These are phyloP conservation scores for Didymella arachidicola DNA, from an alignment of 2,329 filamentous ascomycete genomes.

Conservation along the genomic window DNA sequence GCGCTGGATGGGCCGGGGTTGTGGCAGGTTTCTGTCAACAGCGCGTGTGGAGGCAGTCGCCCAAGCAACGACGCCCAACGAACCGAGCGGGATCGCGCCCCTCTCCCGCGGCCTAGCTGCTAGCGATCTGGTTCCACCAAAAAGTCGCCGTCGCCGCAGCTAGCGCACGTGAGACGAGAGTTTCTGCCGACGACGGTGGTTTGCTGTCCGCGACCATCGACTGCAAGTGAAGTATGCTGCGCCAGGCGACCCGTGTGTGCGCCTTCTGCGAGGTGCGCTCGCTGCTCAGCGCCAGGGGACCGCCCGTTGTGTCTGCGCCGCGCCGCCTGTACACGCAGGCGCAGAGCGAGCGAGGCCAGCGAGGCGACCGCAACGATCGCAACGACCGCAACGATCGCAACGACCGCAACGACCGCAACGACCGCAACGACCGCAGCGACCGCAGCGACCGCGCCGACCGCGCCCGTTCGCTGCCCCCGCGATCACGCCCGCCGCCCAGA, in stretches of 20 bases:
- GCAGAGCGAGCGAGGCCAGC: slow-evolving; percentile 29
- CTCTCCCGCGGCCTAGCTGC: slow-evolving; percentile 7
- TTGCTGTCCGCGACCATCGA: too few relatives aligned
- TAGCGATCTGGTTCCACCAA: not conserved
- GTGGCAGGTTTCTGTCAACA: slow-evolving; percentile 18
- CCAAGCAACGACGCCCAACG: slow-evolving; percentile 1
- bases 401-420: not conserved
- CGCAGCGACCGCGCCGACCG: too few relatives aligned
- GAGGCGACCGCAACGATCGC: not conserved
- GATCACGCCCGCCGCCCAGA: slow-evolving; percentile 18
- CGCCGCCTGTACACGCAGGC: slow-evolving; percentile 49
- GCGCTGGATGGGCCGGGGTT: slow-evolving; percentile 9
- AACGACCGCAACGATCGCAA: slow-evolving; percentile 13
- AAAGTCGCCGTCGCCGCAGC: slow-evolving; percentile 16
- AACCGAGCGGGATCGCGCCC: slow-evolving; percentile 8
- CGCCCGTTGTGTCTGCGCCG: slow-evolving; percentile 20
- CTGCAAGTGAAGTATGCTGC: slow-evolving; percentile 34
- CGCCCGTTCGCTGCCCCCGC: slow-evolving; percentile 11
- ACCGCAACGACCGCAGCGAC: too few relatives aligned
- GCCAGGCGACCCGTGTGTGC: slow-evolving; percentile 45
- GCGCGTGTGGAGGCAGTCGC: slow-evolving; percentile 13
- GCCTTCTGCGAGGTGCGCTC: slow-evolving; percentile 54
- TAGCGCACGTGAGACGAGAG: slow-evolving; percentile 9
- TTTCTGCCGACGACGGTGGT: not conserved
- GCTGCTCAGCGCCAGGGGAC: slow-evolving; percentile 24